Base-by-base conservation (phyloP, 2,329 filamentous ascomycete species). In the Beauveria bassiana region DNA sequence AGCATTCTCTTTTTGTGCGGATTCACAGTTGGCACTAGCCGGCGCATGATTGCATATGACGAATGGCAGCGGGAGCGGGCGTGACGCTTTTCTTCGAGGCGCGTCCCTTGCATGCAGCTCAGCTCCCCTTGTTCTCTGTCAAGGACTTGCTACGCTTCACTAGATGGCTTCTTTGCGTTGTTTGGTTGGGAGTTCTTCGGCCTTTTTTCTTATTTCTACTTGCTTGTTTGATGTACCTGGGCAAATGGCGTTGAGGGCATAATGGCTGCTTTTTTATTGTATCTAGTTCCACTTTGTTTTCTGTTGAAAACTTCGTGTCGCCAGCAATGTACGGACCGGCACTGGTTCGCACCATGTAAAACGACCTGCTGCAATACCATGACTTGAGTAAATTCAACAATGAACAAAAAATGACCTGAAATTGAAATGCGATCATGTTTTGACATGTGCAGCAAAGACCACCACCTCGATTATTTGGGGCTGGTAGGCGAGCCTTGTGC, bases 161-260 rank as follows among this genome's bases (percentile, higher is more conserved):
- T 59, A 50, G 34, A 52, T 62, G 53, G 60, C 46, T 57, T 62
- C 28, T 49, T 62, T 58, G 61, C 49, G 61, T 58, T 62, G 47
- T 50, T 52, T 47, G 61, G 42, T 62, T 58, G 49, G 61, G 61
- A 62, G 61, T 62, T 62, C 50, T 42, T 50, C 38, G 38, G 61
- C 8, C 18, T 49, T 45, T 26, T 2, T 45, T 61, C 24, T 61
- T 49, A 10, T 7, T 46, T 22, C 22, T 22, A 20, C n/a, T 51
- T 38, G 24, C 45, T 49, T 58, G 42, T 46, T 56, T 43, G 55
- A 42, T 58, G 22, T 61, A 40, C 40, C 24, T 46, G 26, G 61
- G 61, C 61, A 62, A 54, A 46, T 47, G 61, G 61, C 61, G 61
- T 62, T 62, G 55, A 58, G 61, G 61, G 49, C 54, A 58, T 62